Conservation (phyloP, 495 filamentous ascomycete genomes). For the Xylaria intraflava region DNA sequence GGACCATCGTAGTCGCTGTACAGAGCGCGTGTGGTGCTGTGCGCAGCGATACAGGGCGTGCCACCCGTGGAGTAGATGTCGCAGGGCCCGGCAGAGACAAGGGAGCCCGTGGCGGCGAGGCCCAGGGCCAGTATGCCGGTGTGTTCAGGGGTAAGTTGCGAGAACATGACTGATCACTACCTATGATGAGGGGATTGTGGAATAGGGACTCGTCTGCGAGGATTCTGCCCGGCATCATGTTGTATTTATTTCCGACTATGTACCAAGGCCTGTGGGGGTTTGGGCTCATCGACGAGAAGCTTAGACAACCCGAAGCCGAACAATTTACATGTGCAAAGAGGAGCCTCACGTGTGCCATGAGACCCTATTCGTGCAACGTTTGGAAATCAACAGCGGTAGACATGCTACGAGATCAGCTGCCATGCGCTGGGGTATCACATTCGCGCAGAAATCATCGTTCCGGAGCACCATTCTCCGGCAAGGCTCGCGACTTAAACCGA, state of each 20-base stretch:
- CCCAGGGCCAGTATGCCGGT: constrained; percentile 26
- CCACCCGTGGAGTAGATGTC: constrained; percentile 48
- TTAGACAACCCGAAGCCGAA: not conserved
- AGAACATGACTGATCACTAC: constrained; percentile 31
- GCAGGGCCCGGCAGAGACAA: constrained; percentile 47
- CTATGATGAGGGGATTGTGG: not conserved
- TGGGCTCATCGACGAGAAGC: not conserved
- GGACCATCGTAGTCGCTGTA: constrained; percentile 44
- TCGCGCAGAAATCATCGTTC: not conserved
- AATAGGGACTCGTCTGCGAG: not conserved
- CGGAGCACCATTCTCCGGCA: not conserved
- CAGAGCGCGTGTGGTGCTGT: constrained; percentile 55
- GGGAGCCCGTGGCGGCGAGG: constrained; percentile 33
- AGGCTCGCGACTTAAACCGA: not conserved
- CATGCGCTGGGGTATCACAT: not conserved
- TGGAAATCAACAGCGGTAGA: not conserved
- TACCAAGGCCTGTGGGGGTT: not conserved
- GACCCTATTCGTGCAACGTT: constrained; percentile 2
- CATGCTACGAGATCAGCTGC: not conserved
- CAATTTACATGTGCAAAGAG: not conserved
- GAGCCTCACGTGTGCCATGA: not conserved
- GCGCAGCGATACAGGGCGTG: constrained; percentile 52
- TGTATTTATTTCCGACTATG: not conserved
- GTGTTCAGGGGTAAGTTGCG: constrained; percentile 29
- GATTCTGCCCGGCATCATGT: not conserved